Base-by-base conservation (phyloP, 352 stramenopile genomes). In the Phytopythium vexans region DNA sequence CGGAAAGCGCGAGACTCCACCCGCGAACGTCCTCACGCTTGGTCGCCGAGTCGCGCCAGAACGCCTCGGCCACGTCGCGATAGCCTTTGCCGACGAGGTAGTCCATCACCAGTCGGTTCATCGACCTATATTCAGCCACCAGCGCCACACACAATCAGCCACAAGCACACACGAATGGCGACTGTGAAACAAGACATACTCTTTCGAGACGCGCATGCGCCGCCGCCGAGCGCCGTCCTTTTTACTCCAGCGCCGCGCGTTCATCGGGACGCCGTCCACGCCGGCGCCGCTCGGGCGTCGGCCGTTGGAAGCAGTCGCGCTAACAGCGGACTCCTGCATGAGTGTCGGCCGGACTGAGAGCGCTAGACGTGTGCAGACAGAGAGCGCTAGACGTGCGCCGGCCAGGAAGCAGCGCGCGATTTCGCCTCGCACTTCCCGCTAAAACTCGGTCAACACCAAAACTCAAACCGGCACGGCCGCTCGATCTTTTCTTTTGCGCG, bases 51-150 rank as follows among this genome's bases (percentile, higher is more conserved):
- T 91, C 77, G 3, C 66, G 60, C 77, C 74, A 86, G 45, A 91
- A 88, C 6, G 81, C 81, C 58, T 91, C 81, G 6, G 81, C 81
- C 39, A 89, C 78, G 15, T 91, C 74, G 47, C 78, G 76, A 40
- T 88, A 89, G 45, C 81, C 81, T 58, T 88, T 91, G 9, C 81
- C 78, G 4, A 91, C 76, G n/a, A 91, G 66, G 42, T 89, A 91
- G 41, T 91, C 78, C 81, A 91, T 89, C 56, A 91, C 81, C 10
- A 91, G 52, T 8, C 78, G 76, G 49, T 91, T 86, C 81, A 91
- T 91, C 1, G 65, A 85, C 49, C 80, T 91, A 21, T 37, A 27
- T 3, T 12, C 6, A 1, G 36, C n/a, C 7, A 40, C 9, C 3
- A 8, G 10, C 16, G n/a, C 21, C 15, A 2, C 16, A 39, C 5